Evolutionary conservation across 2,329 filamentous ascomycete genomes (phyloP), one percentile per base, ranked within the genome.

Genomic region (Fusarium lyarnte): DNA sequence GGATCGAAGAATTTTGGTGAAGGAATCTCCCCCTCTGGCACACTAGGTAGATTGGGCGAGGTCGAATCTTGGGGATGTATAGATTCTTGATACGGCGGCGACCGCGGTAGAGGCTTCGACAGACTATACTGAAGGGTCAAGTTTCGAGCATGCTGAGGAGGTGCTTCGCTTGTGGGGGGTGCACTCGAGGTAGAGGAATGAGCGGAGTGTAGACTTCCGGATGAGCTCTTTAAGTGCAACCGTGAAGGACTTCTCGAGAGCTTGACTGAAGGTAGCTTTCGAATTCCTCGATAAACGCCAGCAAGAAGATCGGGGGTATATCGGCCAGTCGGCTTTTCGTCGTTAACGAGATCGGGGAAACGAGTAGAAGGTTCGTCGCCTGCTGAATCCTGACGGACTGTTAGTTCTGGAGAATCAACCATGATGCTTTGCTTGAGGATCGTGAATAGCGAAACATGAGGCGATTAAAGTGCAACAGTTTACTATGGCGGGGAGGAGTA

Each of bases 81-180:
- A 53, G 73, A 74, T 52, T 73, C 72, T 63, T 66, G 66, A 35
- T 58, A 57, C n/a, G 77, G 82, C 31, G 88, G 87, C 29, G 87
- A 83, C 67, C 86, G 84, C 39, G 88, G 88, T 27, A 90, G 79
- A 53, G 88, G 88, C 78, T 90, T 90, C 74, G 85, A 84, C 70
- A 90, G 87, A 74, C 87, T 89, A 64, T 86, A 82, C 76, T 88
- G 87, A 54, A 89, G 79, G 72, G 85, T 90, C 78, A 88, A 69
- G 74, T 84, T 86, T 72, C 86, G 83, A 64, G 81, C 87, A 89
- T 89, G 87, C 81, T 87, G 82, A 66, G 71, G 66, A 51, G 78
- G 69, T 23, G 60, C 69, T 47, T 77, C 61, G 61, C 57, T 62
- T 35, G 64, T 45, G 52, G 69, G 68, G 31, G 71, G 64, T 49